These are phyloP conservation scores for Fonsecaea nubica DNA, from an alignment of 2,329 filamentous ascomycete species.

Conservation along the genomic window DNA sequence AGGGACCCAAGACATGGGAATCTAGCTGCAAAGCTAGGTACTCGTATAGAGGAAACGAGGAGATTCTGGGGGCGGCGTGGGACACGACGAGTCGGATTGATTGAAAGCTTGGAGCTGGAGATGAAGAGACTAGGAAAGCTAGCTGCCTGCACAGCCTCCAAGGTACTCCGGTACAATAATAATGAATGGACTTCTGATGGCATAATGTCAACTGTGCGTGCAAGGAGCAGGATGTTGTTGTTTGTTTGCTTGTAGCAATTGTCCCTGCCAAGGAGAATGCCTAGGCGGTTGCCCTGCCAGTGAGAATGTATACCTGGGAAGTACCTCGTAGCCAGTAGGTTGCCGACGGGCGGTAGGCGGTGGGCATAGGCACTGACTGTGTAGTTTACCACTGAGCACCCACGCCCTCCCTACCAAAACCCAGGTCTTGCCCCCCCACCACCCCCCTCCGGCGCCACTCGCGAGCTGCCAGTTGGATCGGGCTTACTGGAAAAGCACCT, in stretches of 20 bases:
- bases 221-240: not conserved
- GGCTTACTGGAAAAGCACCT: slow-evolving; percentile 8
- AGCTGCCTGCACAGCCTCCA: not conserved
- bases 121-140: not conserved
- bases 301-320: not conserved
- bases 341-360: not conserved
- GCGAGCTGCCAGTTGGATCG: not conserved
- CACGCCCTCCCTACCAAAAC: not conserved
- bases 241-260: slow-evolving; percentile 3
- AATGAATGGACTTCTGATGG: not conserved
- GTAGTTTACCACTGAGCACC: not conserved
- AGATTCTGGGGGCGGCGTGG: too few relatives aligned
- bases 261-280: slow-evolving; percentile 19
- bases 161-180: not conserved
- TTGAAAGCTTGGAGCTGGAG: slow-evolving; percentile 2
- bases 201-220: too few relatives aligned
- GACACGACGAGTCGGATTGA: not conserved
- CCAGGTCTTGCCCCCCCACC: too few relatives aligned
- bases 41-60: too few relatives aligned
- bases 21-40: not conserved
- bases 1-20: not conserved
- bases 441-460: not conserved
- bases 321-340: not conserved
- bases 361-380: not conserved
- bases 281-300: slow-evolving; percentile 23